Conservation (phyloP, 768 basidiomycete species). For the Lactarius evosmus region DNA sequence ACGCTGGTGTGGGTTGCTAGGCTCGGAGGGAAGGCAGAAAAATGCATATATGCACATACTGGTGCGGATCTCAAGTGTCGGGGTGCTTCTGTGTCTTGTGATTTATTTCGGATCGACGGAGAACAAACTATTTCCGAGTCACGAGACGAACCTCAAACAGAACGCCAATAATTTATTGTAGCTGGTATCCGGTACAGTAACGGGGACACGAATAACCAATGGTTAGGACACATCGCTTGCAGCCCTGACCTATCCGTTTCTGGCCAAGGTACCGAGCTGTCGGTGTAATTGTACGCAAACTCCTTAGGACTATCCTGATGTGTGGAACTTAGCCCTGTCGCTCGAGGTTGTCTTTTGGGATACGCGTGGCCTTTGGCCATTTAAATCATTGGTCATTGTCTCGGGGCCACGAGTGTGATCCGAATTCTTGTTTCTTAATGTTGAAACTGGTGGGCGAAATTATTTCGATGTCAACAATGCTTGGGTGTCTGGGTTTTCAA, state of each 20-base stretch:
- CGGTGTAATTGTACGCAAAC: background rate
- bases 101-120: no score
- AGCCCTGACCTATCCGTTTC: background rate
- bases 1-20: no score
- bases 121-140: no score
- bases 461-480: background rate
- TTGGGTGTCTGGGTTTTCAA: no score
- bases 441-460: background rate
- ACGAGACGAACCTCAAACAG: no score
- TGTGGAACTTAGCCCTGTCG: conserved; percentile 1
- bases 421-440: background rate
- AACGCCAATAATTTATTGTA: no score
- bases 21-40: no score
- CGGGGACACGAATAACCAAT: no score
- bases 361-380: background rate
- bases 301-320: background rate
- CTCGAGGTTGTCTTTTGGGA: background rate
- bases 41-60: no score
- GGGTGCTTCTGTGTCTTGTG: no score
- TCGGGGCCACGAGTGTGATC: background rate
- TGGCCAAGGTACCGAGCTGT: background rate
- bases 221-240: conserved; percentile 37
- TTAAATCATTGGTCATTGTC: background rate
- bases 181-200: no score
- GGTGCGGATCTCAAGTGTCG: no score